Base-by-base conservation (phyloP, 306 rosid species). In the Quercus suber region DNA sequence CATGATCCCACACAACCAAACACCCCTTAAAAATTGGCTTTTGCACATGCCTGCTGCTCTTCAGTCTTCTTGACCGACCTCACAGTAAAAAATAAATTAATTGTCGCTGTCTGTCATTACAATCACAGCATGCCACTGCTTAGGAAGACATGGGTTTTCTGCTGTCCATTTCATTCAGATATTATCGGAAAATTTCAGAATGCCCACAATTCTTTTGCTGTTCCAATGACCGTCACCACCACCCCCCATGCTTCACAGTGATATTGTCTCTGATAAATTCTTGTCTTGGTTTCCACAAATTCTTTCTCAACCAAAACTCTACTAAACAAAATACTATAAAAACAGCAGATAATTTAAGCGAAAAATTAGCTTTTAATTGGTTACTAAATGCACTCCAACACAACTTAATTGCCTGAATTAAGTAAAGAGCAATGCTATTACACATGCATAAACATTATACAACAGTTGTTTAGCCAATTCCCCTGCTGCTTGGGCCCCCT, bases 1-100 rank as follows among this genome's bases (percentile, higher is more conserved):
- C 64, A 81, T 37, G 15, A 49, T 49, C 17, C 53, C 3, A 49
- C 53, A 76, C 51, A 35, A 69, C 82, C 84, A 75, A 79, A 85
- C 9, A 76, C 25, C 86, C 89, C 92, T 83, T 65, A 63, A 87
- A 89, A 31, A 1, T 79, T 85, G 97, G 94, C 90, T 89, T 94
- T 94, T 41, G 94, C 98, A 94, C 98, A 90, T 94, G 98, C 89
- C 73, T 68, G 75, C 45, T 41, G 45, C 11, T 8, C 45, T 41
- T 41, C 45, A 8, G 45, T 41, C 45, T 41, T 76, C 85, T 82
- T 78, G 73, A 73, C 85, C 69, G 45, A 41, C 28, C 77, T 59
- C 67, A 70, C 67, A 60, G 76, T 78, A 75, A 83, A 79, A 37
- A 8, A 41, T 7, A 41, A 41, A 41, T 41, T 41, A 8, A 77